These are phyloP conservation scores for Neoboletus subvelutipes DNA, from an alignment of 768 basidiomycete species.

Conservation along the genomic window DNA sequence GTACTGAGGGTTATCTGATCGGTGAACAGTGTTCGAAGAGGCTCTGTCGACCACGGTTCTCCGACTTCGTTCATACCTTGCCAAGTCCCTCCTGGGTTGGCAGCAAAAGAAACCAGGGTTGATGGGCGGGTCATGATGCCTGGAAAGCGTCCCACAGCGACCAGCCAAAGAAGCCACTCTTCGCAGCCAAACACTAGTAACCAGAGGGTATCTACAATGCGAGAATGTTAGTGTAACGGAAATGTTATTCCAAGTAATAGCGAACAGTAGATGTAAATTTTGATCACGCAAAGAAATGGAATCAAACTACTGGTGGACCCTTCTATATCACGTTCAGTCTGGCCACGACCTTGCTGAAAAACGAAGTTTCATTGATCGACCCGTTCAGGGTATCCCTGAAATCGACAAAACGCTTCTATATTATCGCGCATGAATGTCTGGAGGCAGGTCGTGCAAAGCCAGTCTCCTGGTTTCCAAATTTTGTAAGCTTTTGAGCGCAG, in stretches of 20 bases:
- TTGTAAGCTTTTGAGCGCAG: constrained; percentile 7
- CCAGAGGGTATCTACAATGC: not conserved
- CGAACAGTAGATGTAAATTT: not conserved
- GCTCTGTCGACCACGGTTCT: constrained; percentile 22
- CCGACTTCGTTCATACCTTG: constrained; percentile 25
- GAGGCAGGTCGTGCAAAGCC: constrained; percentile 17
- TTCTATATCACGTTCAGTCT: not conserved
- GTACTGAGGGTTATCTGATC: not conserved
- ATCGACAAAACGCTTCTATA: constrained; percentile 6
- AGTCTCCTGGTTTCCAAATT: constrained; percentile 6
- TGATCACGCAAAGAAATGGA: not conserved
- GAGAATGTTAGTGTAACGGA: not conserved
- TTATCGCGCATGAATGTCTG: constrained; percentile 6
- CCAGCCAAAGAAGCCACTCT: constrained; percentile 9
- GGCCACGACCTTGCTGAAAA: not conserved
- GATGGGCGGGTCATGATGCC: constrained; percentile 30
- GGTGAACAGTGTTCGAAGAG: constrained; percentile 24
- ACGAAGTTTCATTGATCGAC: not conserved
- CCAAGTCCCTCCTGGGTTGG: constrained; percentile 35
- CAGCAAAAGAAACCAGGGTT: constrained; percentile 31
- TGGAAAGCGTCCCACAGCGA: constrained; percentile 21
- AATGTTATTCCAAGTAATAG: not conserved
- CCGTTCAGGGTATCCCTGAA: not conserved
- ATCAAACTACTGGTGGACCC: not conserved
- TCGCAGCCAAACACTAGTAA: not conserved